Conservation (phyloP, 2,329 filamentous ascomycete genomes). For the Chrysoporthe austroafricana region DNA sequence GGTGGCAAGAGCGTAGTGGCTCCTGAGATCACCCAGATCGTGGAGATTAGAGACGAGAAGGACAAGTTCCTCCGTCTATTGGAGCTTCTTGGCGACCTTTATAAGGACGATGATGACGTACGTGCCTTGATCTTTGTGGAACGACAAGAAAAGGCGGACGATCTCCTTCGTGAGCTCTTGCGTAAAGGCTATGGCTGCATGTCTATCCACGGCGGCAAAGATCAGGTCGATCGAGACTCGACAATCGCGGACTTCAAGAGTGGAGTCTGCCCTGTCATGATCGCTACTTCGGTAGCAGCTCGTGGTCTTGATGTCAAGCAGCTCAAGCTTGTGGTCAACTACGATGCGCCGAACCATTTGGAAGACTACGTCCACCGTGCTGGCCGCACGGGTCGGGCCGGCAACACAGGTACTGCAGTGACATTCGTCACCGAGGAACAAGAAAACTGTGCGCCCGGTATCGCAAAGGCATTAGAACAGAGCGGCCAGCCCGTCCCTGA, state of each 20-base stretch:
- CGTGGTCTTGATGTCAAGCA: constrained; percentile 96
- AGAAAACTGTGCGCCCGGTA: constrained; percentile 85
- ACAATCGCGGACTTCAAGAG: constrained; percentile 93
- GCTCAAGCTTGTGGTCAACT: constrained; percentile 94
- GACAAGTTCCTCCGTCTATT: constrained; percentile 84
- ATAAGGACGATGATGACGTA: constrained; percentile 85
- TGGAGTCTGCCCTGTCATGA: constrained; percentile 84
- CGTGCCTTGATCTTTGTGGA: constrained; percentile 91
- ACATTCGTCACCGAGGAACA: constrained; percentile 93
- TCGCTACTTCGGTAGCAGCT: constrained; percentile 94
- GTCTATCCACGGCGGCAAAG: constrained; percentile 92
- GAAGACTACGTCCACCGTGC: constrained; percentile 97
- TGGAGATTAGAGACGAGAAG: constrained; percentile 82
- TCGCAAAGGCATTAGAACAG: constrained; percentile 89
- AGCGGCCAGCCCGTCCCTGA: constrained; percentile 85
- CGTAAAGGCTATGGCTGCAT: constrained; percentile 87
- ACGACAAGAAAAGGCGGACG: constrained; percentile 86
- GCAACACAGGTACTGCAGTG: constrained; percentile 91
- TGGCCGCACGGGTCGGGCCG: constrained; percentile 90
- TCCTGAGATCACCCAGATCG: constrained; percentile 90
- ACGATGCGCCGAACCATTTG: constrained; percentile 88
- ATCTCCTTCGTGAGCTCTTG: constrained; percentile 76
- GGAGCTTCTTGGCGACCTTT: constrained; percentile 84
- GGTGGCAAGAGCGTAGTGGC: constrained; percentile 86
- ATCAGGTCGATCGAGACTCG: constrained; percentile 90